Evolutionary conservation across 202 grass and related monocot species (phyloP), one percentile per base, ranked within the genome.

Genomic region (Digitaria exilis): DNA sequence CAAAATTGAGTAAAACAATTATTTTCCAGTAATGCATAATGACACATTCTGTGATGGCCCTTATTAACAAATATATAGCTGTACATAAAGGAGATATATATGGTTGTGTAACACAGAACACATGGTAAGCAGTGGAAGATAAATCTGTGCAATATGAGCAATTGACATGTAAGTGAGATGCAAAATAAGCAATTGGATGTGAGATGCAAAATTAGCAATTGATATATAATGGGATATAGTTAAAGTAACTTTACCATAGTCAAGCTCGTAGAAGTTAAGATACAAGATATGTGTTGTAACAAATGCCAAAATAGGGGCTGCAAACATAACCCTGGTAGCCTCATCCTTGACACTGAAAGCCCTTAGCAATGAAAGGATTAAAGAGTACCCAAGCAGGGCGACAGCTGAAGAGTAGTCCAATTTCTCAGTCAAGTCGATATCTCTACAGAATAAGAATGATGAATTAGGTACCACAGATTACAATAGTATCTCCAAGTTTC

Each of bases 221-320:
- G n/a, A n/a, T n/a, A n/a, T n/a, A n/a, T n/a, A n/a, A n/a, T n/a
- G n/a, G n/a, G n/a, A n/a, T n/a, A n/a, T n/a, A n/a, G n/a, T n/a
- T n/a, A n/a, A 79, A 73, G 39, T 45, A 71, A 91, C 19, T 80
- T 90, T 84, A 93, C 92, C 95, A 71, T 98, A 98, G 75, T 93
- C 80, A 64, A 95, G 86, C 34, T 91, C 79, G 41, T 98, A 98
- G 72, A 98, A 98, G 80, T 95, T 98, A 69, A 98, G 95, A 77
- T 91, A 98, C 58, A 98, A 88, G 52, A 98, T 93, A 68, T 98
- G 95, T 29, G 95, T 98, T 37, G 95, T 95, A 79, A 95, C 85
- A 16, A 98, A 98, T 75, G 95, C 95, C 71, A 98, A 84, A 86
- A 98, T 91, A 80, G 95, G 92, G 15, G 95, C 89, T 19, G 92